Base-by-base conservation (phyloP, 2,329 filamentous ascomycete species). In the Sporothrix inflata region DNA sequence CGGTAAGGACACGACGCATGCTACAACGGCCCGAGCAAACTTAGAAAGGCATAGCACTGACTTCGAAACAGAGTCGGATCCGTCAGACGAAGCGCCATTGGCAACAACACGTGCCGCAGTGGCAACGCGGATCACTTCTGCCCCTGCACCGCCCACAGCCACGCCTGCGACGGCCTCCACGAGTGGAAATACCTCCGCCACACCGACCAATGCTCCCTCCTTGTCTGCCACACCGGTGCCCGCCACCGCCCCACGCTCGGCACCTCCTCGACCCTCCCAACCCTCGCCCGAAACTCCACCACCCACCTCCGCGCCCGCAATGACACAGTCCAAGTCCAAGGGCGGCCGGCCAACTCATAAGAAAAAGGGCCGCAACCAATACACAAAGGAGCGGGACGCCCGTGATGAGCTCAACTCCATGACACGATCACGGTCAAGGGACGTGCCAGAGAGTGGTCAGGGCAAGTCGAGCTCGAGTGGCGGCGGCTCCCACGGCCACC, bases 291-390 rank as follows among this genome's bases (percentile, higher is more conserved):
- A 87, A 68, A 85, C 85, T 0, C 84, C 86, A 12, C 84, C 84
- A 8, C 76, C 83, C 12, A 77, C 77, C 8, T 78, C 77, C 5
- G 76, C 81, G 70, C 77, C 85, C 71, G 79, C 85, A 21, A 79
- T 79, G 71, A 83, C 79, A 75, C 83, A 85, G 1, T 85, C 87
- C 72, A 92, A 91, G 79, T 91, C 91, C 76, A 82, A 81, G 85
- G 87, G 78, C 78, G 88, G 81, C 72, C 85, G 89, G 77, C 87
- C 89, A 76, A 86, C 89, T 7, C 85, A 87, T 76, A 89, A 91
- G 77, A 90, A 91, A 74, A 89, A 90, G 76, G 89, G 92, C 21
- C 90, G 92, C 74, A 96, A 95, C 75, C 93, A 96, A 80, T 94
- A 95, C 77, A 94, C 92, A 0, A 92, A 91, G 78, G 91, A 94